A percentile compares a stretch with the other conserved stretches of the same genome.
phyloP scores from a whole-genome alignment of 495 filamentous ascomycete species.

The Cladorrhinum samala region DNA sequence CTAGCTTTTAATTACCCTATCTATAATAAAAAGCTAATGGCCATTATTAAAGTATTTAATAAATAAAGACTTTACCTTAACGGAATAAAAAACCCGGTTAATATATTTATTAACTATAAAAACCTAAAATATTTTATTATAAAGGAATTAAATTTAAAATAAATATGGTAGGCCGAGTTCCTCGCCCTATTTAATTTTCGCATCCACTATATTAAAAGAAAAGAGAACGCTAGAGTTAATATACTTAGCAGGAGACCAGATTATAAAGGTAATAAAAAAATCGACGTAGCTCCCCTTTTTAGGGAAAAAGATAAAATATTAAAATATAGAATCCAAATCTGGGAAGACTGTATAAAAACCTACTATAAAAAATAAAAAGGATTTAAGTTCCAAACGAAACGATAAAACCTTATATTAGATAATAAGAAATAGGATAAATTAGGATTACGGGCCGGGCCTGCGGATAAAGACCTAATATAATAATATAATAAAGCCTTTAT shows the following conservation, averaged over 20 bases:
- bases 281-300: not conserved
- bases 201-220: not conserved
- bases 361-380: not conserved
- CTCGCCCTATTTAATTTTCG: not conserved
- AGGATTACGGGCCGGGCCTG: not conserved
- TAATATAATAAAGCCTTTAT: not conserved
- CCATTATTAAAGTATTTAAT: not conserved
- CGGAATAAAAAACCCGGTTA: not conserved
- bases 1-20: not conserved
- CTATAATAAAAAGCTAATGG: not conserved
- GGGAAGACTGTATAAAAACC: not conserved
- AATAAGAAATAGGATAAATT: not conserved
- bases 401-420: not conserved
- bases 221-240: not conserved
- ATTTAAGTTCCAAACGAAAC: not conserved
- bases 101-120: not conserved
- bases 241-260: not conserved
- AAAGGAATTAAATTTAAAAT: not conserved
- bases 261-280: not conserved
- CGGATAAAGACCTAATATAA: not conserved
- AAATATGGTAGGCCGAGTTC: not conserved
- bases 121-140: not conserved
- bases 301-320: not conserved
- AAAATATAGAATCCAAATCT: not conserved
- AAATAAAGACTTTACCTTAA: not conserved